A percentile compares a stretch with the other conserved stretches of the same genome.
These are phyloP conservation scores for Colletotrichum higginsianum DNA, from an alignment of 2,329 filamentous ascomycete species.

Conservation along the genomic window DNA sequence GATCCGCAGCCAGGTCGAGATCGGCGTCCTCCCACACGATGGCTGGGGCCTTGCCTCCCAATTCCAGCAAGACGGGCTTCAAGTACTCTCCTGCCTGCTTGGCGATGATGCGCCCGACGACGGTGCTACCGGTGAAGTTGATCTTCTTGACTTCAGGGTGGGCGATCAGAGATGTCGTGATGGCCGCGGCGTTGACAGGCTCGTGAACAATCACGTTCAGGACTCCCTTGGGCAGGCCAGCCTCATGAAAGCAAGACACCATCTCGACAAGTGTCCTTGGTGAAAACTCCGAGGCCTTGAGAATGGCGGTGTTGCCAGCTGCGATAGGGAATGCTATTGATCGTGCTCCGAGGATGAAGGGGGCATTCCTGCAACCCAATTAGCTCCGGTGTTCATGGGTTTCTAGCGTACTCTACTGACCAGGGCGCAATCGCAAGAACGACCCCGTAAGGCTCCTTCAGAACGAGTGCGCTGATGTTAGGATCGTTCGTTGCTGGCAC, in stretches of 20 bases:
- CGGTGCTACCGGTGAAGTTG: slow-evolving; percentile 87
- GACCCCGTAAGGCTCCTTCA: slow-evolving; percentile 83
- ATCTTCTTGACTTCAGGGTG: slow-evolving; percentile 81
- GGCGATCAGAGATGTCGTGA: slow-evolving; percentile 79
- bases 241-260: slow-evolving; percentile 76
- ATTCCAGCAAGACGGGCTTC: slow-evolving; percentile 85
- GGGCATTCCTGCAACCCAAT: slow-evolving; percentile 65
- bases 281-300: slow-evolving; percentile 80
- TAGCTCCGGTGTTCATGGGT: slow-evolving; percentile 11
- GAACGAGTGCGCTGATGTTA: slow-evolving; percentile 69
- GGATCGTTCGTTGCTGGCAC: slow-evolving; percentile 55
- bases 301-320: slow-evolving; percentile 81
- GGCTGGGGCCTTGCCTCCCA: slow-evolving; percentile 86
- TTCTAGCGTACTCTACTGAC: slow-evolving; percentile 58
- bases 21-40: slow-evolving; percentile 88
- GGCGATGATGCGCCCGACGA: slow-evolving; percentile 81
- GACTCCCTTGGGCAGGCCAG: slow-evolving; percentile 82
- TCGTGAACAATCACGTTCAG: slow-evolving; percentile 80
- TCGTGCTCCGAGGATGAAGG: slow-evolving; percentile 68
- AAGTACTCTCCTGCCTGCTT: slow-evolving; percentile 78
- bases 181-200: slow-evolving; percentile 74
- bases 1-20: slow-evolving; percentile 77
- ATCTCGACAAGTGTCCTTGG: slow-evolving; percentile 77
- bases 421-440: slow-evolving; percentile 86
- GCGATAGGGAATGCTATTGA: slow-evolving; percentile 77